phyloP scores from a whole-genome alignment of 2,329 filamentous ascomycete species.

The Cladorrhinum sp. region DNA sequence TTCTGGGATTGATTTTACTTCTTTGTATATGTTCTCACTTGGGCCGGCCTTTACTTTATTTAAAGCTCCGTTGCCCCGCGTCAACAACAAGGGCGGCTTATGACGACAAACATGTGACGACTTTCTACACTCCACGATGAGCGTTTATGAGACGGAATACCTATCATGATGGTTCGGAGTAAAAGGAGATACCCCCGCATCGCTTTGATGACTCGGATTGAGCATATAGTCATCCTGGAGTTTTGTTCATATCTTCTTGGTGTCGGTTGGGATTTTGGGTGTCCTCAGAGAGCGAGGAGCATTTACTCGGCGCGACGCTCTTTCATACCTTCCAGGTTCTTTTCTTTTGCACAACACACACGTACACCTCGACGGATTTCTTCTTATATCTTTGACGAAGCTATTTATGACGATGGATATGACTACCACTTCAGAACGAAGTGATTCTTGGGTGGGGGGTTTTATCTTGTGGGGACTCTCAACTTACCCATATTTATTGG shows the following conservation, averaged over 20 bases:
- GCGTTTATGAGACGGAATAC: slow-evolving; percentile 10
- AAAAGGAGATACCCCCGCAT: slow-evolving; percentile 25
- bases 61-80: neutral
- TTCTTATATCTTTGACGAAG: neutral
- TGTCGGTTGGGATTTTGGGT: slow-evolving; percentile 17
- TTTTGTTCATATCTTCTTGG: slow-evolving; percentile 22
- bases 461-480: neutral
- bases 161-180: slow-evolving; percentile 12
- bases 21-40: slow-evolving; percentile 25
- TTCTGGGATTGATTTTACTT: slow-evolving; percentile 12
- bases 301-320: neutral
- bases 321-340: slow-evolving; percentile 1
- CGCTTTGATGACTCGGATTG: slow-evolving; percentile 19
- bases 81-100: neutral
- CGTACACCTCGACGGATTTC: slow-evolving; percentile 6
- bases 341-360: neutral
- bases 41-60: neutral
- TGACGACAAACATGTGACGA: slow-evolving; percentile 20
- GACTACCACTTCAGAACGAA: neutral
- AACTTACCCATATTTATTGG: neutral
- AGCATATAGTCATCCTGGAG: slow-evolving; percentile 24
- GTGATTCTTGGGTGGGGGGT: neutral
- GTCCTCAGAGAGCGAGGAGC: neutral
- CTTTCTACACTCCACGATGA: slow-evolving; percentile 7
- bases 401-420: neutral